phyloP scores from a whole-genome alignment of 768 basidiomycete genomes.

The Calocera cornea region DNA sequence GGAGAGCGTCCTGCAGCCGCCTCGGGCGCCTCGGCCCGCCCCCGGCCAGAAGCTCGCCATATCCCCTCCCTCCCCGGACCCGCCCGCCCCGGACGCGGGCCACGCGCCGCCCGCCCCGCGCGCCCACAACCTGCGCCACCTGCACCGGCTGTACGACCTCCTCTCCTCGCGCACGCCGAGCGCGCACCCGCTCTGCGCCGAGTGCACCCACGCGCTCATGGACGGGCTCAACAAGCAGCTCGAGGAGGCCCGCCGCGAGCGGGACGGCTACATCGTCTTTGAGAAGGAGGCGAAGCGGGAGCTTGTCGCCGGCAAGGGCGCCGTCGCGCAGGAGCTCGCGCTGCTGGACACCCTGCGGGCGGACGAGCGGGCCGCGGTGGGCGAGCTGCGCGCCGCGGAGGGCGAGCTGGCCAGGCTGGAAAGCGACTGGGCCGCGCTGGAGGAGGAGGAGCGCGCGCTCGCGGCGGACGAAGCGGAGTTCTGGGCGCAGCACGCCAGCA shows the following conservation, averaged over 20 bases:
- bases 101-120: conserved; percentile 48
- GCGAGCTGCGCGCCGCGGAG: conserved; percentile 64
- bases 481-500: conserved; percentile 11
- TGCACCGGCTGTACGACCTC: conserved; percentile 58
- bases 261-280: conserved; percentile 87
- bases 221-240: conserved; percentile 61
- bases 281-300: conserved; percentile 78
- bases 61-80: conserved; percentile 1
- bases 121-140: conserved; percentile 47
- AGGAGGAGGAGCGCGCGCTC: conserved; percentile 63
- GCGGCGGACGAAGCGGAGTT: conserved; percentile 65
- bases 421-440: conserved; percentile 53
- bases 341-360: conserved; percentile 38
- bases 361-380: conserved; percentile 51
- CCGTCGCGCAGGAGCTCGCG: conserved; percentile 60
- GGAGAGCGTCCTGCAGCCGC: neutral
- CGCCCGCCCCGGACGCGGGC: conserved; percentile 57
- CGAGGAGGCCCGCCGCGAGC: conserved; percentile 80
- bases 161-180: conserved; percentile 65
- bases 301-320: conserved; percentile 53
- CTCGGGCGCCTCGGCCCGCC: neutral
- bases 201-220: conserved; percentile 78
- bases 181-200: conserved; percentile 88
- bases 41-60: neutral
- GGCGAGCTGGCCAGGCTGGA: conserved; percentile 63